phyloP scores from a whole-genome alignment of 371 early-diverging fungal species.

The Mucor plumbeus region DNA sequence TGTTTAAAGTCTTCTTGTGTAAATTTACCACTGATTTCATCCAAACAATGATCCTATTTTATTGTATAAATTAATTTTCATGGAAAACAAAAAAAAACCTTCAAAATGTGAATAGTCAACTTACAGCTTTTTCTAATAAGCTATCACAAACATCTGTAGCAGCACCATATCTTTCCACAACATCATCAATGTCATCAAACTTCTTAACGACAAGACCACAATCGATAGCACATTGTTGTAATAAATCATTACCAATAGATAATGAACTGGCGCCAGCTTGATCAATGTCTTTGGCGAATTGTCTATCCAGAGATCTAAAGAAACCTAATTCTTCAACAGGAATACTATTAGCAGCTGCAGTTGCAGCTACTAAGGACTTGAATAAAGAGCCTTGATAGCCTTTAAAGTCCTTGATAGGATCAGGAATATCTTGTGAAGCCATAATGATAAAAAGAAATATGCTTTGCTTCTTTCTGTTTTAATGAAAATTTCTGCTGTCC shows the following conservation, averaged over 20 bases:
- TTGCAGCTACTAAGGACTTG: conserved; percentile 64
- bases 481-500: too few relatives aligned
- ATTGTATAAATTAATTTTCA: not conserved
- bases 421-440: conserved; percentile 25
- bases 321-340: conserved; percentile 71
- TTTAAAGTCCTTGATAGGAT: conserved; percentile 60
- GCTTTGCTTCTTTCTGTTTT: too few relatives aligned
- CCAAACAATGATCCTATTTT: conserved; percentile 52
- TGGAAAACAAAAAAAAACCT: not conserved
- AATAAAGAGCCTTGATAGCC: conserved; percentile 61
- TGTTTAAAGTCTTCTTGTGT: conserved; percentile 46
- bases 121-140: conserved; percentile 83
- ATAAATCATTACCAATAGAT: conserved; percentile 61
- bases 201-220: conserved; percentile 27
- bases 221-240: conserved; percentile 52
- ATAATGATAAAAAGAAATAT: not conserved
- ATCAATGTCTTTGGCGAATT: conserved; percentile 63
- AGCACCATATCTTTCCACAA: conserved; percentile 65
- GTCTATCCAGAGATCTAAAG: conserved; percentile 70
- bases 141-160: conserved; percentile 83
- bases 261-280: conserved; percentile 58
- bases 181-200: conserved; percentile 72
- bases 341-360: conserved; percentile 68
- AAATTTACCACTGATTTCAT: conserved; percentile 59
- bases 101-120: conserved; percentile 14